phyloP scores from a whole-genome alignment of 257 asterid species.

The Dorcoceras hygrometricum region DNA sequence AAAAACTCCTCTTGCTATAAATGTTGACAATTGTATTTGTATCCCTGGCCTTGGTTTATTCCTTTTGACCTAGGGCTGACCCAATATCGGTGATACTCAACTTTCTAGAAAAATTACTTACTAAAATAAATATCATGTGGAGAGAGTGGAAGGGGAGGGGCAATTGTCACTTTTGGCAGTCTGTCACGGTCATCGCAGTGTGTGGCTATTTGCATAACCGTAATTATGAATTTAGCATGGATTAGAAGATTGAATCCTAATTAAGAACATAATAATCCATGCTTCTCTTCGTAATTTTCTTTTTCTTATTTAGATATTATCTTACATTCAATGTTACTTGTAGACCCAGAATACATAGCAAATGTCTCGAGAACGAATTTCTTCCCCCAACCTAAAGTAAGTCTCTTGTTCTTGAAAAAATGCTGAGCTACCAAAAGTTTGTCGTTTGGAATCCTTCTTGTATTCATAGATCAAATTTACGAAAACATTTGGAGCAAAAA shows the following conservation, averaged over 20 bases:
- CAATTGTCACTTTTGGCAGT: not conserved
- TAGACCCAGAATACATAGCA: constrained; percentile 47
- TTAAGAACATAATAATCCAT: constrained; percentile 6
- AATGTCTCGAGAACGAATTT: constrained; percentile 49
- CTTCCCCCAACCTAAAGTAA: constrained; percentile 55
- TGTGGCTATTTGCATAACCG: not conserved
- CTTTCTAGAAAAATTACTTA: too few species aligned
- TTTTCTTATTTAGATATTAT: not conserved
- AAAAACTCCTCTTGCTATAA: not conserved
- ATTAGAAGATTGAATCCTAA: not conserved
- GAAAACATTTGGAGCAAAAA: not conserved
- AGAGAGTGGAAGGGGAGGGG: not conserved
- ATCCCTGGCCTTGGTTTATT: not conserved
- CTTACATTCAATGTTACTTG: not conserved
- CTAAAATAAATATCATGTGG: not conserved
- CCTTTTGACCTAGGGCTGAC: not conserved
- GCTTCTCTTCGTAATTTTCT: not conserved
- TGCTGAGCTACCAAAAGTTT: not conserved
- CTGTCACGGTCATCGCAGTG: too few species aligned
- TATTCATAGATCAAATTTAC: not conserved
- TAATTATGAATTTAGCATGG: not conserved
- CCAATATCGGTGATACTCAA: not conserved
- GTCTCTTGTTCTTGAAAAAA: constrained; percentile 11
- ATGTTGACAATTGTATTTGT: not conserved
- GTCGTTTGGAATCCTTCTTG: not conserved